Evolutionary conservation across 1,284 basidiomycete genomes (phyloP), one percentile per base, ranked within the genome.

Genomic region (Ceratobasidium sp.): DNA sequence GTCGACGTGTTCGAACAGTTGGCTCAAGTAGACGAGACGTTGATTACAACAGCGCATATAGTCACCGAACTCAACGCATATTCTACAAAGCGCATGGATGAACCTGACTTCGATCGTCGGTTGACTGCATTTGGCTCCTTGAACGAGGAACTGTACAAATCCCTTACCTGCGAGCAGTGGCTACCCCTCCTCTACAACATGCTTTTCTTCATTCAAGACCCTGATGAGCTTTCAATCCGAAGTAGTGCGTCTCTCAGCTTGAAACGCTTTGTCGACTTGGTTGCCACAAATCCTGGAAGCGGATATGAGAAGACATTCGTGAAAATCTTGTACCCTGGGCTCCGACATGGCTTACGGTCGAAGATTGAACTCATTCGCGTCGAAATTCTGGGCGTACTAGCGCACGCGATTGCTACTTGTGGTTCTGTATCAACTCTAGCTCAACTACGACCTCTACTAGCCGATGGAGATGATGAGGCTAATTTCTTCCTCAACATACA

Each of bases 401-500:
- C 94, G 0, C 90, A 93, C 80, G 92, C 94, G 0, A 91, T 97
- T 3, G 86, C 89, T 54, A 89, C 89, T 78, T 95, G 94, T 80
- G 85, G 88, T 1, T 84, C 87, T n/a, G 86, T 96, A 26, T 83
- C 85, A 0, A 84, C 89, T 1, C 86, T 98, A 56, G 89, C 90
- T 65, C 96, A 98, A 82, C 92, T 98, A 91, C 89, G 86, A 7
- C 88, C 91, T 12, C 86, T 99, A 12, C 88, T 98, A n/a, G 95
- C 94, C 3, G 91, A 89, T 20, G 96, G 95, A 0, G 97, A 99
- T 82, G 94, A 95, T 65, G 98, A 99, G 84, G 96, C 96, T 40
- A 97, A 93, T 83, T 97, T 99, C 86, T 99, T 99, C 89, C 93
- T 93, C 87, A 99, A 99, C 84, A 91, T 99, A 70, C 91, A 94